Evolutionary conservation across 2,329 filamentous ascomycete species (phyloP), one percentile per base, ranked within the genome.

Genomic region (Sporothrix brasiliensis): DNA sequence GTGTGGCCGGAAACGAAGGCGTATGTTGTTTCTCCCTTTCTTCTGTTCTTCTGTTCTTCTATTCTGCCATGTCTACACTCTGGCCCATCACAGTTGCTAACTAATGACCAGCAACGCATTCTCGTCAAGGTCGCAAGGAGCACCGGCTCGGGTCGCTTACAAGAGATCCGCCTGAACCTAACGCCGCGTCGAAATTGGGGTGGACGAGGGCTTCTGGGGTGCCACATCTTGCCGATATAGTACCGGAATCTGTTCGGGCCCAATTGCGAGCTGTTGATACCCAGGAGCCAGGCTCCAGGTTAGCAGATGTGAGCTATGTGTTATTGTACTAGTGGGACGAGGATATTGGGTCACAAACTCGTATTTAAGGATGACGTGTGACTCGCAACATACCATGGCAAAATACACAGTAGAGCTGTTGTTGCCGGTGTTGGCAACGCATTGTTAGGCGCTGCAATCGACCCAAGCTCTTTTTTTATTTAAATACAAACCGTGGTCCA

Each of bases 1-100:
- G 91, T 71, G 94, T 99, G 0, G 91, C 94, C 77, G 91, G 91
- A 74, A 97, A 93, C 76, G 92, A 97, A 84, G 92, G 91, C 74
- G 94, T 96, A 86, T 83, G 91, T 87, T 49, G 5, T 14, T 19
- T 14, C 10, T 39, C 16, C 13, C 19, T n/a, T 16, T 9, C 1
- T 14, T 30, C 5, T 50, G 2, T 58, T n/a, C 44, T 14, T 49
- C n/a, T 49, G 11, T 24, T 27, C 24, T 19, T 24, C 63, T 21
- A 3, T 3, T 16, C 13, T 44, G 9, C 24, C 34, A 53, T 53
- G 19, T 14, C n/a, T n/a, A 24, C 39, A 21, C 53, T 39, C 27
- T 58, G 19, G 24, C 13, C 52, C 71, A 67, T 19, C 63, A 34
- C 21, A 50, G 14, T 61, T 52, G 65, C 49, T 60, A 24, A 65